Base-by-base conservation (phyloP, 2,329 filamentous ascomycete species). In the Epichloe coenophiala region DNA sequence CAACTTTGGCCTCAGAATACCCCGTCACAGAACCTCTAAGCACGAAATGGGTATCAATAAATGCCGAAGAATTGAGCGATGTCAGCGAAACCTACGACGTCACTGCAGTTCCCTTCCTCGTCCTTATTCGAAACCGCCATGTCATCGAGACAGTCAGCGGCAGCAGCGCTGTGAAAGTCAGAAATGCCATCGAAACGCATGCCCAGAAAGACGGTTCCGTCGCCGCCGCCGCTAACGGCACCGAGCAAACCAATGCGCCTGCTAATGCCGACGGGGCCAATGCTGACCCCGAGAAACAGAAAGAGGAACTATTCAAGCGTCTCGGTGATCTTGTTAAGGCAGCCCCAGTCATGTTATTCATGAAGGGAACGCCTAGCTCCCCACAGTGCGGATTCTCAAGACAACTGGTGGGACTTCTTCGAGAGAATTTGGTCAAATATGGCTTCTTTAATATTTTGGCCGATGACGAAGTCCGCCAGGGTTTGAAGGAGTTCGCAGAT, bases 381-480 rank as follows among this genome's bases (percentile, higher is more conserved):
- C 89, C 89, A 1, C 86, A 95, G 68, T 95, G 90, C 62, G 89
- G 93, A 2, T 98, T 98, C 70, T 95, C 88, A 58, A 76, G 91
- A 58, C 89, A 96, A 71, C 72, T 95, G 43, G 93, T 98, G 42
- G 82, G 74, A 27, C 79, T 98, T 45, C 71, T 98, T 60, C 80
- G 93, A 48, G 91, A 97, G 70, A 84, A 88, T 63, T 85, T 85
- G 47, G 86, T 98, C 54, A 88, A 95, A 65, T 98, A 97, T 66
- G 93, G 93, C 19, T 98, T 98, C 75, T 98, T 98, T 75, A 97
- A 98, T 65, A 98, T 98, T 56, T 70, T 98, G 60, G 93, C 93
- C 56, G 93, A 98, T 65, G 91, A 98, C 62, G 91, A 97, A 67
- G 93, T 98, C 45, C 79, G 93, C 54, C 91, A 97, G 71, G 93